These are phyloP conservation scores for Verbascum thapsus DNA, from an alignment of 257 asterid genomes.

Conservation along the genomic window DNA sequence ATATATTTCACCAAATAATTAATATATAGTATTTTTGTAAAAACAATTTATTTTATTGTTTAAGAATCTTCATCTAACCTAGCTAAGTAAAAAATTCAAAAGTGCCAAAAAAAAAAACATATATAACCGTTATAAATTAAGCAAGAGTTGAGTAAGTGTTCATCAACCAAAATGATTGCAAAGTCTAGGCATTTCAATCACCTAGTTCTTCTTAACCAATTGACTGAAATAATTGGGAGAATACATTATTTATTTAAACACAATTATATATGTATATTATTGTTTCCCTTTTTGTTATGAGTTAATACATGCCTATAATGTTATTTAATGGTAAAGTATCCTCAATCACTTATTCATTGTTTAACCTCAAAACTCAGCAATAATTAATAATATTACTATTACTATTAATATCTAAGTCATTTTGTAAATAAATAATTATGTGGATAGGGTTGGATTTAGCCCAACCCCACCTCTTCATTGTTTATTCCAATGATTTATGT, in stretches of 20 bases:
- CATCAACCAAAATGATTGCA: slow-evolving; percentile 19
- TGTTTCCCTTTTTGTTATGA: no score
- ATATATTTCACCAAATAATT: background rate
- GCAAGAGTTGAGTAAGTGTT: slow-evolving; percentile 1
- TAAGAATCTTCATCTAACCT: background rate
- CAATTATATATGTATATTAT: no score
- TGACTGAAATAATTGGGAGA: no score
- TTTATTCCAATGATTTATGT: background rate
- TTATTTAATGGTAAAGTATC: background rate
- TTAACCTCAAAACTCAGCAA: background rate
- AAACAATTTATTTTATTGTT: no score
- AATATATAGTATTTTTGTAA: no score
- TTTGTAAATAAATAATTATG: background rate
- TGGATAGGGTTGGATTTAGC: slow-evolving; percentile 18
- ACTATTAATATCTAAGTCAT: no score
- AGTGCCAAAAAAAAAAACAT: background rate
- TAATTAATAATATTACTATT: no score
- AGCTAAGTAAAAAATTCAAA: no score
- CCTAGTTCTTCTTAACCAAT: no score
- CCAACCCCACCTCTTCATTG: background rate
- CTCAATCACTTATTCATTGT: background rate
- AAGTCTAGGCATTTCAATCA: slow-evolving; percentile 13
- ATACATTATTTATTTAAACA: no score
- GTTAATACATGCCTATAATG: no score
- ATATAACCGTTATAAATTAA: no score